Conservation (phyloP, 139 green algal genomes). For the Chlamydomonas sphaeroides region DNA sequence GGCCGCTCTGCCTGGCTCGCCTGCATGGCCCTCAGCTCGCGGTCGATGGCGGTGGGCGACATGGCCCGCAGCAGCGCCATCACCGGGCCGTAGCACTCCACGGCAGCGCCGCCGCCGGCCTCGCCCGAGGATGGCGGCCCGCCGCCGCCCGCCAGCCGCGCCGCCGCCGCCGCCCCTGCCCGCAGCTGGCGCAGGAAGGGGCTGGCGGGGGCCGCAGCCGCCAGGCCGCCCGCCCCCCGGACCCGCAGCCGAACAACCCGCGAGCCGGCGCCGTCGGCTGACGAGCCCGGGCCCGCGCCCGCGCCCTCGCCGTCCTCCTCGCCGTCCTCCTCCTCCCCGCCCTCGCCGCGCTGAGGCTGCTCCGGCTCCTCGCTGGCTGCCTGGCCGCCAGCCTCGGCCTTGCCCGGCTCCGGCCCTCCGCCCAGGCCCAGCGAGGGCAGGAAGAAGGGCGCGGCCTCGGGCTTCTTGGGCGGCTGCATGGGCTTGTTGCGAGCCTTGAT, state of each 20-base stretch:
- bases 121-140: no score
- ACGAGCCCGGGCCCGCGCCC: neutral
- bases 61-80: constrained; percentile 60
- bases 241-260: neutral
- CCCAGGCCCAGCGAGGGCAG: constrained; percentile 82
- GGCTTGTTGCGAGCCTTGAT: constrained; percentile 96
- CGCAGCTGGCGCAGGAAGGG: constrained; percentile 62
- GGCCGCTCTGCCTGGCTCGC: no score
- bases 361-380: neutral
- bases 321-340: neutral
- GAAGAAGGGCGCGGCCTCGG: constrained; percentile 96
- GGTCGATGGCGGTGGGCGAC: constrained; percentile 70
- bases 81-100: constrained; percentile 62
- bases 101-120: neutral
- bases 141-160: neutral
- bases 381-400: neutral
- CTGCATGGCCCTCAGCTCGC: constrained; percentile 78
- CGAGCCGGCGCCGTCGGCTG: neutral
- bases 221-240: neutral
- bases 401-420: constrained; percentile 46
- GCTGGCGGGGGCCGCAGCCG: constrained; percentile 4
- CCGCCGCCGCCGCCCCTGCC: no score
- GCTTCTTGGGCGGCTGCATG: constrained; percentile 89
- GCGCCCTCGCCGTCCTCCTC: neutral
- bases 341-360: neutral